Evolutionary conservation across 1,284 basidiomycete species (phyloP).

Genomic region (Pseudozyma pruni): DNA sequence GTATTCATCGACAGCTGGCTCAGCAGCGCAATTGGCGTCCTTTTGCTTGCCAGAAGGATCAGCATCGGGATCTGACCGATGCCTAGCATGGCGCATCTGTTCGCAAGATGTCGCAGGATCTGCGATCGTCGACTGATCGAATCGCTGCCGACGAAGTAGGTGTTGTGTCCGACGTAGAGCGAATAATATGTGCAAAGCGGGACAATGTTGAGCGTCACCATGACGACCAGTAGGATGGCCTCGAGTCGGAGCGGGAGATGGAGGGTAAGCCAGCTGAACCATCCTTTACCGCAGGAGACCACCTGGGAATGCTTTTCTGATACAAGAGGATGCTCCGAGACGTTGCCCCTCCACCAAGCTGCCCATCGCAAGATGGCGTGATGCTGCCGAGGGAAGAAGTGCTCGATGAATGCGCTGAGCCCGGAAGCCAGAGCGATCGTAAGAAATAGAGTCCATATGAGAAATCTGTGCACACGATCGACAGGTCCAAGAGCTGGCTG

Average conservation of each 20-base stretch:
- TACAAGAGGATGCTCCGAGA: conserved; percentile 24
- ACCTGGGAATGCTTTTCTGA: conserved; percentile 12
- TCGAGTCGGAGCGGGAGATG: conserved; percentile 48
- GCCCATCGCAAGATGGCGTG: neutral
- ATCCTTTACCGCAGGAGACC: conserved; percentile 11
- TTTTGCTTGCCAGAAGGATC: conserved; percentile 62
- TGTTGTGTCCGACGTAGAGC: conserved; percentile 24
- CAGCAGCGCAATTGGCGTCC: conserved; percentile 58
- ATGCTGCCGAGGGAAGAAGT: conserved; percentile 7
- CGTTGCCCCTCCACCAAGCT: conserved; percentile 17
- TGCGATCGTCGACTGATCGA: conserved; percentile 18
- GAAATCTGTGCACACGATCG: conserved; percentile 4
- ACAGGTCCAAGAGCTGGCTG: neutral
- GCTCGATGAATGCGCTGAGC: conserved; percentile 3
- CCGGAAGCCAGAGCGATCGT: conserved; percentile 7
- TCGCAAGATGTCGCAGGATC: conserved; percentile 40
- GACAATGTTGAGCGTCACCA: conserved; percentile 34
- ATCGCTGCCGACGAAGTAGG: conserved; percentile 27
- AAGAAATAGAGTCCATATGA: conserved; percentile 19
- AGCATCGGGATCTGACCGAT: conserved; percentile 62
- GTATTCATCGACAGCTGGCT: conserved; percentile 58
- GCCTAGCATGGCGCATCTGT: conserved; percentile 58
- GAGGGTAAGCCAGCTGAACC: conserved; percentile 23
- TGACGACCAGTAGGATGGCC: conserved; percentile 21
- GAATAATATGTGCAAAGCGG: conserved; percentile 30